Evolutionary conservation across 2,329 filamentous ascomycete genomes (phyloP), one percentile per base, ranked within the genome.

Genomic region (Sordariomycetes sp.): DNA sequence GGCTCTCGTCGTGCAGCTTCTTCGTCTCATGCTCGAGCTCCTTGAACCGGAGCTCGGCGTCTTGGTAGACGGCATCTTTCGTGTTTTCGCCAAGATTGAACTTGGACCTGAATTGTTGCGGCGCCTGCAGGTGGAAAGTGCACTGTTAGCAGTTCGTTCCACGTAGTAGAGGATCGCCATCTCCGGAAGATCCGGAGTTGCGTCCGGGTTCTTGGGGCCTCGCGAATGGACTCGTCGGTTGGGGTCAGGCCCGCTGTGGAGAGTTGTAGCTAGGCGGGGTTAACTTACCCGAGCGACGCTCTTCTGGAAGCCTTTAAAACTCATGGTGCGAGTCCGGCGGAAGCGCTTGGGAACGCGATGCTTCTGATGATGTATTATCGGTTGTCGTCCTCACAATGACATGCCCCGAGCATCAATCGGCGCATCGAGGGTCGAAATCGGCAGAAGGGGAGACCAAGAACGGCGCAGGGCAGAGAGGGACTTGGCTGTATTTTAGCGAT

Each of bases 1-100:
- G 88, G 58, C 90, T 95, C 73, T 97, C 92, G 75, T 96, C 90
- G 73, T 97, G 92, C 34, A 96, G 84, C 72, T 88, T 92, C 79
- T 96, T 97, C 39, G 94, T 97, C 75, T 99, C 91, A 62, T 78
- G 86, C 73, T 99, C 94, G 62, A 99, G 81, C 74, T 99, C 94
- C 62, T 90, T 79, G 69, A 97, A 99, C 54, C 94, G 86, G 61
- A 91, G 84, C 70, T 99, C 94, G 62, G 94, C 89, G 72, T 99
- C 94, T 61, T 89, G 85, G 71, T 96, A 99, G 66, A 99, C 86
- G 53, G 89, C 78, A 76, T 99, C 94, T 70, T 97, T 96, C 64
- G 90, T 95, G 69, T 92, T 82, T 65, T 97, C 94, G 70, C 94
- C 94, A 64, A 97, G 84, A 69, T 96, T 97, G 78, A 99, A 96